Percentiles rank a stretch among this genome's conserved stretches.
Evolutionary conservation across 2,329 filamentous ascomycete genomes (phyloP).

Genomic region (Colletotrichum falcatum): DNA sequence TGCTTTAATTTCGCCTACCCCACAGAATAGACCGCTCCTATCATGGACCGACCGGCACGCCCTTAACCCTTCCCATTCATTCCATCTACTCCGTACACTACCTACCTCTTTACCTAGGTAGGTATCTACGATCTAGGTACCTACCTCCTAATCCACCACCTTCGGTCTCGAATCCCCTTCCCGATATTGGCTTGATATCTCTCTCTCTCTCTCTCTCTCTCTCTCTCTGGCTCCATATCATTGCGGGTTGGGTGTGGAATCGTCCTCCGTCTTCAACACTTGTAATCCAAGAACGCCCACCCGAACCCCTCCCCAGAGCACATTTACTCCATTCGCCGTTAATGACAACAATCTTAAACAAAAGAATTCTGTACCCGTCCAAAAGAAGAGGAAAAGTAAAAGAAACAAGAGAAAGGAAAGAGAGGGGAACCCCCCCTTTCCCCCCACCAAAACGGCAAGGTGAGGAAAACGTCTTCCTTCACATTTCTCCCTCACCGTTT

Average conservation of each 20-base stretch:
- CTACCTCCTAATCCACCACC: too few relatives aligned
- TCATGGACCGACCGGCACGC: neutral
- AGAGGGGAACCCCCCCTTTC: too few relatives aligned
- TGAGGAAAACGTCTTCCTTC: neutral
- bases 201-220: constrained; percentile 7
- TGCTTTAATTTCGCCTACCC: constrained; percentile 37
- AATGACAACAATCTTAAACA: constrained; percentile 19
- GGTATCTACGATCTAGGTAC: too few relatives aligned
- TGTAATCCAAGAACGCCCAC: constrained; percentile 12
- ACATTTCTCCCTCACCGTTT: neutral
- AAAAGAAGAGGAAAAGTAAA: neutral
- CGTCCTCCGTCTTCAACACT: constrained; percentile 14
- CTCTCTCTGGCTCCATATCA: constrained; percentile 24
- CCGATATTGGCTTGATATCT: neutral
- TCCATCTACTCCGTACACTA: neutral
- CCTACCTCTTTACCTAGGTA: too few relatives aligned
- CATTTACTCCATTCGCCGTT: constrained; percentile 32
- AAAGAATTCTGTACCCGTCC: constrained; percentile 3
- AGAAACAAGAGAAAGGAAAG: neutral
- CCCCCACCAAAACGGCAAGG: neutral
- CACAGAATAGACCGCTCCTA: constrained; percentile 22
- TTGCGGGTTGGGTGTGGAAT: constrained; percentile 18
- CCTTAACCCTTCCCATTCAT: neutral
- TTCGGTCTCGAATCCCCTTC: constrained; percentile 6
- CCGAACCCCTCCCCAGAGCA: constrained; percentile 5